Conservation (phyloP, 306 rosid genomes). For the Ormosia emarginata region DNA sequence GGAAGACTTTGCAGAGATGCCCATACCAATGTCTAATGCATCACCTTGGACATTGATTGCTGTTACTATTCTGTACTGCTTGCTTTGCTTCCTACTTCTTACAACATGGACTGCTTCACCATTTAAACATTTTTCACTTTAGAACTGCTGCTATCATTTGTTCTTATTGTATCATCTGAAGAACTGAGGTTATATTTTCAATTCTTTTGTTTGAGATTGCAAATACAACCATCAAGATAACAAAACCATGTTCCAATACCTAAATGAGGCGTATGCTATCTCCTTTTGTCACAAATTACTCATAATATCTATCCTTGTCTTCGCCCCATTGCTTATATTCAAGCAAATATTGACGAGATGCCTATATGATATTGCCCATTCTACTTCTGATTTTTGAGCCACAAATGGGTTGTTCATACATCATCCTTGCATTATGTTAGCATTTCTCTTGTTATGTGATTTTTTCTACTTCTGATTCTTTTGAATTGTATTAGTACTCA, state of each 20-base stretch:
- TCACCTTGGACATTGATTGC: neutral
- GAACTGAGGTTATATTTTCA: neutral
- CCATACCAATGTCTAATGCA: neutral
- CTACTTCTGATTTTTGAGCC: neutral
- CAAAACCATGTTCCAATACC: neutral
- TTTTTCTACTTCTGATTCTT: neutral
- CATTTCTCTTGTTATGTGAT: neutral
- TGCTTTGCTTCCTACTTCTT: neutral
- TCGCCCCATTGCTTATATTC: neutral
- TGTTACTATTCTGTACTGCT: neutral
- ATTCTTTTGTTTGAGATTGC: neutral
- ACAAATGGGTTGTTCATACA: neutral
- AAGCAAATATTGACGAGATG: neutral
- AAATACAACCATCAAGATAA: neutral
- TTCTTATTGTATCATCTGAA: neutral
- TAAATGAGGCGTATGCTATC: neutral
- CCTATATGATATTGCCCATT: neutral
- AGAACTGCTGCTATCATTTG: neutral
- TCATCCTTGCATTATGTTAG: neutral
- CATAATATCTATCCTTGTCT: neutral
- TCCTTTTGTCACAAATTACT: slow-evolving; percentile 1
- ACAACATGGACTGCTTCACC: neutral
- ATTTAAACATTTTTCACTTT: neutral
- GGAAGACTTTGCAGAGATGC: neutral
- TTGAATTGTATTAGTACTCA: neutral